Base-by-base conservation (phyloP, 2,329 filamentous ascomycete species). In the Verticillium alfalfae region DNA sequence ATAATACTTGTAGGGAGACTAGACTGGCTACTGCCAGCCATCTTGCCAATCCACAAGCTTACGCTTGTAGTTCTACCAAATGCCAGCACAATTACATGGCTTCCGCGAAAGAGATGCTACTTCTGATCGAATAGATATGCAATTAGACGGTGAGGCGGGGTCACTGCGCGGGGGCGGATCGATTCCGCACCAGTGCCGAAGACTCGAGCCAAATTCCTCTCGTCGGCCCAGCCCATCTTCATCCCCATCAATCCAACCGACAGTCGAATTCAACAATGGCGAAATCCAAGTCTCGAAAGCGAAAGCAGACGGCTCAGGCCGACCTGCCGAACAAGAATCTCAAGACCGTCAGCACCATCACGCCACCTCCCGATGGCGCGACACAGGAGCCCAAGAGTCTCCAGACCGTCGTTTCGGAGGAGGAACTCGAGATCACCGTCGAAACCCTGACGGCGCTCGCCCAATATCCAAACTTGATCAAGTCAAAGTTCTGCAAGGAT, bases 401-500 rank as follows among this genome's bases (percentile, higher is more conserved):
- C 3, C 76, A 80, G 59, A 79, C 81, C 0, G 73, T 88, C 63
- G 78, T 85, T n/a, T 85, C 85, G 2, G 77, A 80, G 16, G 87
- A 89, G 66, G 88, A 91, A 65, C 79, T 91, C 60, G 88, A 89
- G 56, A 84, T 90, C 61, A 80, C 87, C 1, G 79, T 89, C 61
- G 88, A 90, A 37, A 90, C 87, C 0, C 78, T 91, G 34, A 77
- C 75, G 2, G 79, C 83, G 0, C 78, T 90, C 12, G 75, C 86
- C 0, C 74, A 82, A 62, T 81, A 89, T 64, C 88, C 88, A 0
- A 74, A 72, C 26, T 69, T 90, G 26, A 89, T 88, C 71, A 91
- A 91, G 72, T 85, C 86, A 0, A 90, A 89, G 68, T 80, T 79
- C 31, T 91, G 88, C 75, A 88, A 85, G 68, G 85, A 88, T 57